Conservation (phyloP, 192 early-diverging fungal species). For the Linderina pennispora region DNA sequence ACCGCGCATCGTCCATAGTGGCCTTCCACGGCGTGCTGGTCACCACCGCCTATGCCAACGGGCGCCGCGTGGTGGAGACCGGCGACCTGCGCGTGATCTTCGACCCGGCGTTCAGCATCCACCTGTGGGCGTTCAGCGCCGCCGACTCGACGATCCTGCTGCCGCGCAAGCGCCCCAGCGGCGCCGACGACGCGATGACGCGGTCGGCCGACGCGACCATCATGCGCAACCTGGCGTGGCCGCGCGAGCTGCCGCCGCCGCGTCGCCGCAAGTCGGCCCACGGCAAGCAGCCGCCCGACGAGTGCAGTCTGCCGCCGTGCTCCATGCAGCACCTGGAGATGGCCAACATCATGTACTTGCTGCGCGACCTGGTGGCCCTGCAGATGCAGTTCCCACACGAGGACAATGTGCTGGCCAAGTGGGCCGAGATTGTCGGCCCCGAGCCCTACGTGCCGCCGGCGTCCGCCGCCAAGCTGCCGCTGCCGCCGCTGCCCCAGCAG, state of each 20-base stretch:
- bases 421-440: slow-evolving; percentile 2
- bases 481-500: too few relatives aligned
- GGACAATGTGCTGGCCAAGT: slow-evolving; percentile 7
- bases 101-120: slow-evolving; percentile 19
- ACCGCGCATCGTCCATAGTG: slow-evolving; percentile 5
- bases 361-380: slow-evolving; percentile 16
- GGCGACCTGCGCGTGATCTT: slow-evolving; percentile 34
- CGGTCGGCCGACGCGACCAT: slow-evolving; percentile 29
- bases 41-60: slow-evolving; percentile 21
- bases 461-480: background rate
- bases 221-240: slow-evolving; percentile 38
- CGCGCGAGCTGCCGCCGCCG: slow-evolving; percentile 5
- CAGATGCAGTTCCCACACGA: slow-evolving; percentile 5
- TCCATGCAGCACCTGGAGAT: slow-evolving; percentile 35
- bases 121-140: slow-evolving; percentile 31
- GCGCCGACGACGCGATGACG: slow-evolving; percentile 18
- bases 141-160: slow-evolving; percentile 16
- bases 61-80: slow-evolving; percentile 36
- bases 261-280: slow-evolving; percentile 37
- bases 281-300: slow-evolving; percentile 30
- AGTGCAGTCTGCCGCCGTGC: slow-evolving; percentile 23
- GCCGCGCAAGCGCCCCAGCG: slow-evolving; percentile 28
- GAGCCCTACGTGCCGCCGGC: background rate
- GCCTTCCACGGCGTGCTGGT: slow-evolving; percentile 29
- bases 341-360: slow-evolving; percentile 16